A percentile compares a stretch with the other conserved stretches of the same genome.
These are phyloP conservation scores for Babesia gibsoni DNA, from an alignment of 169 alveolate species.

Conservation along the genomic window DNA sequence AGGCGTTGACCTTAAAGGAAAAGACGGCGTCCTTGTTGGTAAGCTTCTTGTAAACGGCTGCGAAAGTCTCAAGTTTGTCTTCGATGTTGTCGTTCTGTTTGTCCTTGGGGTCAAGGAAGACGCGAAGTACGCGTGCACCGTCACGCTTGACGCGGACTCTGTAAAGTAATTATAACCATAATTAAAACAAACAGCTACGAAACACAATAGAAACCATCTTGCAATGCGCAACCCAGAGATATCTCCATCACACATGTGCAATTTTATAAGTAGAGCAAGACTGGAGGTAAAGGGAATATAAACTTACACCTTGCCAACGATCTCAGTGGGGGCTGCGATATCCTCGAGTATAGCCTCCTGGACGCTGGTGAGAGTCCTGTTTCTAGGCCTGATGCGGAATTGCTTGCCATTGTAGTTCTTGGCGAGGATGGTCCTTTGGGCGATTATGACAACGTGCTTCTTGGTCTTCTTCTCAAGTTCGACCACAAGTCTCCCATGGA, in stretches of 20 bases:
- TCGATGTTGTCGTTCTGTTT: constrained; percentile 90
- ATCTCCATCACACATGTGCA: too few species aligned
- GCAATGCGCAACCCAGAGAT: too few species aligned
- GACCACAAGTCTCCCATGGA: constrained; percentile 86
- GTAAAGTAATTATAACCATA: background rate
- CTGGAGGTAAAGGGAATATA: background rate
- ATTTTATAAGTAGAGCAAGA: background rate
- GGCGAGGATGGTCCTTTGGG: constrained; percentile 87
- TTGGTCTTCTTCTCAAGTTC: constrained; percentile 93
- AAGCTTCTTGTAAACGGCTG: constrained; percentile 91
- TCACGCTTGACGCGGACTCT: constrained; percentile 90
- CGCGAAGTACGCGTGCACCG: constrained; percentile 90
- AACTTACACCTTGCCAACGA: constrained; percentile 85
- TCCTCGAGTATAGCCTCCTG: constrained; percentile 95
- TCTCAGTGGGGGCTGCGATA: constrained; percentile 91
- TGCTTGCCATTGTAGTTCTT: constrained; percentile 81
- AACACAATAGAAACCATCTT: background rate
- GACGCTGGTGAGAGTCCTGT: constrained; percentile 93
- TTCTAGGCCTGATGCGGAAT: constrained; percentile 90
- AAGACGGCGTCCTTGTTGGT: constrained; percentile 92
- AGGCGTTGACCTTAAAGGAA: constrained; percentile 70
- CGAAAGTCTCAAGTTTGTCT: constrained; percentile 91
- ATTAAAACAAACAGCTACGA: background rate
- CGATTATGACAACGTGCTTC: constrained; percentile 89
- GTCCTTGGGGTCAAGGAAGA: constrained; percentile 93